These are phyloP conservation scores for Aschersonia sp. DNA, from an alignment of 2,329 filamentous ascomycete species.

Conservation along the genomic window DNA sequence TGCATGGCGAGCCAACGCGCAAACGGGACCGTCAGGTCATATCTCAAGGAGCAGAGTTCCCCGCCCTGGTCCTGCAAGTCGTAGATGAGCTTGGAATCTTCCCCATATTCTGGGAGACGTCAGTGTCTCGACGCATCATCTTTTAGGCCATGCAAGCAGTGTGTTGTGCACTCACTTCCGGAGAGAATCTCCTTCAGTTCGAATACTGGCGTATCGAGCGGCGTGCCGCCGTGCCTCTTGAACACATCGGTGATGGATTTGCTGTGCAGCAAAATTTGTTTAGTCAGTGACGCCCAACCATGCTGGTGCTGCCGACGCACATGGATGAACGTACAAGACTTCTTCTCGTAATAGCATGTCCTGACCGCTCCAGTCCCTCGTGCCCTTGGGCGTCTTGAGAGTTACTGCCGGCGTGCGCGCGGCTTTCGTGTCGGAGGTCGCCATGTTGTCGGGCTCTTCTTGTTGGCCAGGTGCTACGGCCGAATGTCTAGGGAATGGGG, in stretches of 20 bases:
- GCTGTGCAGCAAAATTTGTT: conserved; percentile 4
- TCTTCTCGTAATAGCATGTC: conserved; percentile 70
- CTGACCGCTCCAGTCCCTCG: conserved; percentile 70
- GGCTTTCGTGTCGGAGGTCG: conserved; percentile 12
- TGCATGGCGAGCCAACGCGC: conserved; percentile 93
- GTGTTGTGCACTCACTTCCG: conserved; percentile 31
- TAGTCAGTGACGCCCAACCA: background rate
- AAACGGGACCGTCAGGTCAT: conserved; percentile 81
- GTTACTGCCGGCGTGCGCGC: conserved; percentile 30
- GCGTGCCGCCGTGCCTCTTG: conserved; percentile 68
- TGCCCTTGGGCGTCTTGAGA: conserved; percentile 84
- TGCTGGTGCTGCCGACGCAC: no score
- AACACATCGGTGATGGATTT: conserved; percentile 63
- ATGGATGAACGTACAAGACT: conserved; percentile 38
- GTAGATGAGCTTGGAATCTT: conserved; percentile 87
- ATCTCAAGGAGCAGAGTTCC: conserved; percentile 60
- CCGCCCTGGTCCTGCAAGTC: conserved; percentile 78
- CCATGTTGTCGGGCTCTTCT: conserved; percentile 12
- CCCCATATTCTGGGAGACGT: conserved; percentile 52
- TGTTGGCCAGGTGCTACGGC: background rate
- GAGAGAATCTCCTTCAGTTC: conserved; percentile 76
- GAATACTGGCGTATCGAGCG: conserved; percentile 72
- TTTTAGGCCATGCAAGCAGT: background rate
- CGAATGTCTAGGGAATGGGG: background rate
- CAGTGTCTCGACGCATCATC: no score